Conservation (phyloP, 805 yeast species). For the Helenozyma rhizophorensis region DNA sequence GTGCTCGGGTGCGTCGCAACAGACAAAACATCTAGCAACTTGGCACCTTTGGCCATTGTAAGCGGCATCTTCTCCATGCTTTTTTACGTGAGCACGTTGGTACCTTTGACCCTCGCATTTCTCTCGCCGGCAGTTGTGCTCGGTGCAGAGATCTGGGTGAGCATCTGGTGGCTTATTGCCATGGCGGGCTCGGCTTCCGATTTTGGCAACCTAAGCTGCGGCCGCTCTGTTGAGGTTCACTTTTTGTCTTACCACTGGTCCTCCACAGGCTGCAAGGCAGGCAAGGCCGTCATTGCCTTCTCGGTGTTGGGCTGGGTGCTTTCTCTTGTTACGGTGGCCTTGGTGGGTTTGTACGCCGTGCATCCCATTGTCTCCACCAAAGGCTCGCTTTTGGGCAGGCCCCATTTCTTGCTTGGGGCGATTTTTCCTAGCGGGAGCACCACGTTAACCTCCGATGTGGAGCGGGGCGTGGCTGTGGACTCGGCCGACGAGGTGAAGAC, state of each 20-base stretch:
- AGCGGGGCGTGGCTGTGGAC: not conserved
- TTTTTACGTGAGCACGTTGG: conserved; percentile 1
- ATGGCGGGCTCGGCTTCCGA: conserved; percentile 2
- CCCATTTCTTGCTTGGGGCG: not conserved
- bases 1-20: conserved; percentile 2
- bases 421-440: not conserved
- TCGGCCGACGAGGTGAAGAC: not conserved
- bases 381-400: no score
- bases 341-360: not conserved
- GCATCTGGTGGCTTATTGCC: conserved; percentile 5
- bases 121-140: conserved; percentile 2
- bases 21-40: not conserved
- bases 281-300: conserved; percentile 4
- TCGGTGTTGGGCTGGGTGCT: conserved; percentile 3
- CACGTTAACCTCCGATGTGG: conserved; percentile 1
- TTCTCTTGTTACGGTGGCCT: conserved; percentile 2
- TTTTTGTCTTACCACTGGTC: not conserved
- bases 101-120: not conserved
- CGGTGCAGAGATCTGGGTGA: conserved; percentile 2
- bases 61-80: conserved; percentile 1
- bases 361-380: conserved; percentile 1
- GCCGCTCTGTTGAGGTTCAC: no score
- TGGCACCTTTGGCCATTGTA: conserved; percentile 3
- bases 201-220: conserved; percentile 2
- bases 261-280: conserved; percentile 1